A percentile compares a stretch with the other conserved stretches of the same genome.
Evolutionary conservation across 225 moss, liverwort and hornwort genomes (phyloP).

Genomic region (Lunularia cruciata): DNA sequence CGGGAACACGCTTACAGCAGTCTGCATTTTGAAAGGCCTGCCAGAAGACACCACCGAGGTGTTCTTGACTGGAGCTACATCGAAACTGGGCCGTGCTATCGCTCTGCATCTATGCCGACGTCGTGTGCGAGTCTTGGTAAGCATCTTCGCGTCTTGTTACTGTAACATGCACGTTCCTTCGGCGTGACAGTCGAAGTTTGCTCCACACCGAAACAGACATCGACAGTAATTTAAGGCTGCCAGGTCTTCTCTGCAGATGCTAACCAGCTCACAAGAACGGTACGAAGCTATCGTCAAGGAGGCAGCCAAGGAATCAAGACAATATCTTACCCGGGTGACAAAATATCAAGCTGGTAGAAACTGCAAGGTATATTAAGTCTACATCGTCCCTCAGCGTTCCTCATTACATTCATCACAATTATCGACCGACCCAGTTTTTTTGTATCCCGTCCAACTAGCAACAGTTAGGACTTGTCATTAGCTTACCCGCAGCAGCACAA

Average conservation of each 20-base stretch:
- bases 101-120: constrained; percentile 64
- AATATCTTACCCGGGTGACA: constrained; percentile 71
- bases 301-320: constrained; percentile 42
- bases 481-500: too few species aligned
- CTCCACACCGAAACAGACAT: too few species aligned
- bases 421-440: too few species aligned
- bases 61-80: constrained; percentile 66
- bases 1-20: constrained; percentile 68
- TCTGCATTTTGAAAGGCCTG: constrained; percentile 52
- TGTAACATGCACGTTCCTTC: too few species aligned
- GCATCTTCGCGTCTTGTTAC: background rate
- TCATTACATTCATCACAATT: too few species aligned
- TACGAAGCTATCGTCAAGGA: constrained; percentile 65
- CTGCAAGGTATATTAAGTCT: constrained; percentile 68
- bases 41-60: constrained; percentile 50
- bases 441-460: too few species aligned
- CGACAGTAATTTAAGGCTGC: too few species aligned
- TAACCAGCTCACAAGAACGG: constrained; percentile 69
- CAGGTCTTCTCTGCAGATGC: constrained; percentile 85
- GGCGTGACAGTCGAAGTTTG: too few species aligned
- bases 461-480: too few species aligned
- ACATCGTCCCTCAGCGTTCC: too few species aligned
- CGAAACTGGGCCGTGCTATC: constrained; percentile 62
- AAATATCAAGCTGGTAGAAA: constrained; percentile 79
- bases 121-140: constrained; percentile 69